Percentiles rank a stretch among this genome's conserved stretches.
Conservation (phyloP, 169 alveolate genomes). For the Theileria orientalis region DNA sequence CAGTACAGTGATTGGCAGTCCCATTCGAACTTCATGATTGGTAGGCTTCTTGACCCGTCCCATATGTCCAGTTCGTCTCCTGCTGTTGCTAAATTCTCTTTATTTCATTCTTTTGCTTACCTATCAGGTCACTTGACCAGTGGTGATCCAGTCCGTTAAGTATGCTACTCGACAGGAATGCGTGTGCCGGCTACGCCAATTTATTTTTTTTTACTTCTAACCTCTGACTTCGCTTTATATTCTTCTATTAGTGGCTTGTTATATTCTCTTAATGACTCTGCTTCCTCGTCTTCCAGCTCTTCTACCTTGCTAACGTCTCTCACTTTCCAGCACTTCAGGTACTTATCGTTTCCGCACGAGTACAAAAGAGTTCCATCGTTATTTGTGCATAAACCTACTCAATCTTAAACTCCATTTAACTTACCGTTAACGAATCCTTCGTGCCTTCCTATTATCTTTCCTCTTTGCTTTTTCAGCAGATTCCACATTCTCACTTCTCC, state of each 20-base stretch:
- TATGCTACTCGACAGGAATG: constrained; percentile 42
- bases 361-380: constrained; percentile 72
- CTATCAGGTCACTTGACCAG: constrained; percentile 61
- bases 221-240: neutral
- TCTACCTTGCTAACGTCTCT: constrained; percentile 55
- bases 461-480: constrained; percentile 82
- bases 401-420: neutral
- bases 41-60: constrained; percentile 72
- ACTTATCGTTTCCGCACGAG: constrained; percentile 92
- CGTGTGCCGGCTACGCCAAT: constrained; percentile 22
- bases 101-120: constrained; percentile 1
- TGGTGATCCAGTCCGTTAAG: constrained; percentile 87
- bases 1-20: constrained; percentile 76
- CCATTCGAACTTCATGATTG: constrained; percentile 74
- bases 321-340: constrained; percentile 74
- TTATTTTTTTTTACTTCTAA: neutral
- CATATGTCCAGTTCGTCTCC: constrained; percentile 81
- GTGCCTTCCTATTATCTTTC: constrained; percentile 87
- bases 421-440: constrained; percentile 90
- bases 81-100: constrained; percentile 83
- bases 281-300: constrained; percentile 49
- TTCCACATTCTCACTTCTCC: constrained; percentile 96
- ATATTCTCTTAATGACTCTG: neutral
- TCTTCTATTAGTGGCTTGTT: neutral
- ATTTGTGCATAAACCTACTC: constrained; percentile 79